phyloP scores from a whole-genome alignment of 2,329 filamentous ascomycete species.

The Berkeleyomyces basicola region DNA sequence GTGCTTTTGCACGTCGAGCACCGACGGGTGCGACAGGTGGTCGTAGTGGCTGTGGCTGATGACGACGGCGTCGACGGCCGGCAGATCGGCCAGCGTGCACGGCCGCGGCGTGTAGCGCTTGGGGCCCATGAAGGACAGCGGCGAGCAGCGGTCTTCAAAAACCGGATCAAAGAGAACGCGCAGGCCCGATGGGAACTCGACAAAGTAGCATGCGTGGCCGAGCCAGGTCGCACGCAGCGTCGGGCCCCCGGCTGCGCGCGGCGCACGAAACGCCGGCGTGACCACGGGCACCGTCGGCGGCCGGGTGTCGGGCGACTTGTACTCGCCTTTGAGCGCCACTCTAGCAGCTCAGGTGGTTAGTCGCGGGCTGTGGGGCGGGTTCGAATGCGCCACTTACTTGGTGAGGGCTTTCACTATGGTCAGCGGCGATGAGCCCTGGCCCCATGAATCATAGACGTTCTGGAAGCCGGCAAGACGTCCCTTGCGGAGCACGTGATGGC shows the following conservation, averaged over 20 bases:
- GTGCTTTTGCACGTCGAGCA: conserved; percentile 50
- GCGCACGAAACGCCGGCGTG: conserved; percentile 48
- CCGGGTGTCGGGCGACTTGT: conserved; percentile 40
- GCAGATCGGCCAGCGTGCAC: conserved; percentile 63
- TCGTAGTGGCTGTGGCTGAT: conserved; percentile 92
- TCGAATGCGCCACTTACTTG: conserved; percentile 10
- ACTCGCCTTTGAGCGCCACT: conserved; percentile 25
- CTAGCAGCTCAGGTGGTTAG: conserved; percentile 14
- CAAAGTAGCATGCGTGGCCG: conserved; percentile 83
- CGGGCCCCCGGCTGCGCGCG: conserved; percentile 26
- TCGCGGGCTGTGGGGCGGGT: background rate
- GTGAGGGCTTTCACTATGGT: background rate
- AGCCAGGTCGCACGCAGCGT: conserved; percentile 80
- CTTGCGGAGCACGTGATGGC: conserved; percentile 26
- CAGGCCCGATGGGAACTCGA: conserved; percentile 75
- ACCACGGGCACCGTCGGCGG: conserved; percentile 50
- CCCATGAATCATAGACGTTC: conserved; percentile 35
- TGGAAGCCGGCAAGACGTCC: conserved; percentile 28
- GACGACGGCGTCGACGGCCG: conserved; percentile 56
- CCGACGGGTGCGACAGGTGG: conserved; percentile 64
- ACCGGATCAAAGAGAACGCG: conserved; percentile 88
- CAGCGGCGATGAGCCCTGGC: conserved; percentile 11
- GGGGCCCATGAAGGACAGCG: conserved; percentile 51
- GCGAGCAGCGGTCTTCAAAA: conserved; percentile 74
- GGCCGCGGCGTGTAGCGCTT: conserved; percentile 65